Evolutionary conservation across 257 asterid genomes (phyloP), one percentile per base, ranked within the genome.

Genomic region (Ballota nigra): DNA sequence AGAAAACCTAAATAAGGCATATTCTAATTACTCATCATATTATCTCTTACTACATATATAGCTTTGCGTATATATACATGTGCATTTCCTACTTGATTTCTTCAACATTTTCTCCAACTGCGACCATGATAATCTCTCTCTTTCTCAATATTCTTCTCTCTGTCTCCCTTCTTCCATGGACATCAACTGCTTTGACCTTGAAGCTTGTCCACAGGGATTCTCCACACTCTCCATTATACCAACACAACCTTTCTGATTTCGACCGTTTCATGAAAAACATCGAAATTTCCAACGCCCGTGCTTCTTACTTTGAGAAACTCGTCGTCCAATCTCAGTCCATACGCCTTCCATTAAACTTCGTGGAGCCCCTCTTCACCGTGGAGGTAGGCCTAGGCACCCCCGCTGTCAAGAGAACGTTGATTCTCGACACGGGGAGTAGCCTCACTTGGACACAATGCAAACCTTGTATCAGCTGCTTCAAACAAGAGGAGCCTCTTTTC

Each of bases 341-440:
- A 2, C 43, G 43, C 0, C 66, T 73, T 5, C 82, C 82, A 2
- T n/a, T 63, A 52, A 61, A 28, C 12, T 5, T 10, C 61, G 23
- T 0, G 4, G 66, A 78, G 4, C 41, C 69, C 0, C 4, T 66
- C 4, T 78, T 62, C 83, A 78, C 86, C 0, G 83, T 65, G 1
- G 83, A 82, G 40, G 8, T 82, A 38, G 57, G 63, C 70, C 66
- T 82, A 8, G 83, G 82, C 75, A 75, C 81, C 49, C 86, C 83
- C 0, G 24, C 56, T 2, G 75, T 64, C 0, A 72, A 68, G 8
- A 63, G 40, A 68, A 72, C 83, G 2, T 61, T 83, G 5, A 23
- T 79, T 20, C 73, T 83, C 0, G 83, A 79, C 6, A 84, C 83
- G 0, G 86, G 89, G 3, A 84, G 83, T 19, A 78, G 66, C 59